These are phyloP conservation scores for Apiospora marii DNA, from an alignment of 2,329 filamentous ascomycete genomes.

Conservation along the genomic window DNA sequence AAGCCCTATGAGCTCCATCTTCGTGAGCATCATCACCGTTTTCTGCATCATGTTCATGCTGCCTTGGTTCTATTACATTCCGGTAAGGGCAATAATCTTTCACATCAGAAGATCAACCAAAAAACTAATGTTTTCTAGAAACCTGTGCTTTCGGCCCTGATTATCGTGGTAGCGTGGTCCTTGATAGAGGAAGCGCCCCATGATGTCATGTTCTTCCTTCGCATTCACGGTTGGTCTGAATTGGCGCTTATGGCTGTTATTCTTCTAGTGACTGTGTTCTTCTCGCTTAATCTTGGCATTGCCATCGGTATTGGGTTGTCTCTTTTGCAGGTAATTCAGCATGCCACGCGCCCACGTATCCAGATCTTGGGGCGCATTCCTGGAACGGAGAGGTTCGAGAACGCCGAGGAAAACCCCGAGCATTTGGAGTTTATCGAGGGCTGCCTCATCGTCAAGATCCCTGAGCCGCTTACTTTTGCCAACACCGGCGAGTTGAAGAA, in stretches of 20 bases:
- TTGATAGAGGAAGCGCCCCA: constrained; percentile 95
- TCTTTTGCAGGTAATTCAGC: constrained; percentile 85
- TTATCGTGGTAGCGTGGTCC: constrained; percentile 93
- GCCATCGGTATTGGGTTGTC: constrained; percentile 93
- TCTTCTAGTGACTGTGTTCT: constrained; percentile 91
- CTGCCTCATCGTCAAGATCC: constrained; percentile 95
- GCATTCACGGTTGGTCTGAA: constrained; percentile 86
- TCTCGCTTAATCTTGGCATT: constrained; percentile 92
- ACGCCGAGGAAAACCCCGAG: constrained; percentile 77
- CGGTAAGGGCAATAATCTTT: constrained; percentile 65
- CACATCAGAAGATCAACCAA: background rate
- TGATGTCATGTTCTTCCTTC: constrained; percentile 88
- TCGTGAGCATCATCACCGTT: constrained; percentile 83
- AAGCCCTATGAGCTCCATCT: constrained; percentile 91
- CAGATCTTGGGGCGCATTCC: constrained; percentile 93
- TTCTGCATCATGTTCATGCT: constrained; percentile 82
- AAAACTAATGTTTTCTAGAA: constrained; percentile 63
- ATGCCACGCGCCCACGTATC: constrained; percentile 90
- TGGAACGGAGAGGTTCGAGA: constrained; percentile 84
- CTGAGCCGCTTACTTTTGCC: constrained; percentile 94
- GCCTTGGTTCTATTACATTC: constrained; percentile 93
- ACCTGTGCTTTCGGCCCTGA: constrained; percentile 92
- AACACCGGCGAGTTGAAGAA: constrained; percentile 94
- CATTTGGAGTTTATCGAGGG: constrained; percentile 89
- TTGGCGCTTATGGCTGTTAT: constrained; percentile 88